Percentiles rank a stretch among this genome's conserved stretches.
Conservation (phyloP, 768 basidiomycete species). For the Clitopilus hobsonii region DNA sequence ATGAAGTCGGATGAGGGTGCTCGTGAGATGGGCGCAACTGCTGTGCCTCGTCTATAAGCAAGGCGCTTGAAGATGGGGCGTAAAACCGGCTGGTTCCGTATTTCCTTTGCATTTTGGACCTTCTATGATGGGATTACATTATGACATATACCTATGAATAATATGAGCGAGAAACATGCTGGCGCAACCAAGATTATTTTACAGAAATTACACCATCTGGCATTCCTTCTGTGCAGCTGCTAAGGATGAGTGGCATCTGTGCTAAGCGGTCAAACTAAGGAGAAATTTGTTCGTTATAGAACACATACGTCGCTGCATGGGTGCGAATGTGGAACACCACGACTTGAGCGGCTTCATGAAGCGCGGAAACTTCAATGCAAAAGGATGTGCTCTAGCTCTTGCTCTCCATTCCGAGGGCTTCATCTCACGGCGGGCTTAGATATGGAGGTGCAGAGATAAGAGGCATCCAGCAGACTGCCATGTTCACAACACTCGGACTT, state of each 20-base stretch:
- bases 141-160: background rate
- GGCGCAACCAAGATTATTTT: no score
- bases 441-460: background rate
- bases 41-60: background rate
- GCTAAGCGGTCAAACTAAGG: background rate
- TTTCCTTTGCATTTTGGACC: background rate
- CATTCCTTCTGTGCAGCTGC: no score
- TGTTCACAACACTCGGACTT: background rate
- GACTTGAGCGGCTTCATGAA: background rate
- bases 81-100: background rate
- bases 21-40: background rate
- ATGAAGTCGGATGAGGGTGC: background rate
- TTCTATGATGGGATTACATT: background rate
- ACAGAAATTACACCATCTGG: no score
- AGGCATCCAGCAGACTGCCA: background rate
- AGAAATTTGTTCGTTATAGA: background rate
- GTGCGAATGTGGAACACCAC: background rate
- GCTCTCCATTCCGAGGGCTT: background rate
- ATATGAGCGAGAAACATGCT: background rate
- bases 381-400: background rate
- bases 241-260: background rate
- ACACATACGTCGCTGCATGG: background rate
- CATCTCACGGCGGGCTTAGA: no score
- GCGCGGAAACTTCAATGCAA: background rate
- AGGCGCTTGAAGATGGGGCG: background rate